Conservation (phyloP, 129 eudicot genomes). For the Centella asiatica region DNA sequence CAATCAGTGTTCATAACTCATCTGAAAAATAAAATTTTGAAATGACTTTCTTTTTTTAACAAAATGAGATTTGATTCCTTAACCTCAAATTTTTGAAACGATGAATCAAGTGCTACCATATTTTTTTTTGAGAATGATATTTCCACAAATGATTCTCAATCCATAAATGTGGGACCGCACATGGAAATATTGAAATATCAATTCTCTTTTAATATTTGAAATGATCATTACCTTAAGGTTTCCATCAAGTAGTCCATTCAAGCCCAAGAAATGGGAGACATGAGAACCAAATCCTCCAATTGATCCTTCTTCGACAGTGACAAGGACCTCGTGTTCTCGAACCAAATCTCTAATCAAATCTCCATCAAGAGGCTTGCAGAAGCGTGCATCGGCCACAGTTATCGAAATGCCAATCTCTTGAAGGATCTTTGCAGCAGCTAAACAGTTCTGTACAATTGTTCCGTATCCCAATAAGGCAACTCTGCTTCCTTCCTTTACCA, state of each 20-base stretch:
- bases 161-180: no score
- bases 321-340: constrained; percentile 47
- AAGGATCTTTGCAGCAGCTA: constrained; percentile 40
- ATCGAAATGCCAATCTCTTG: constrained; percentile 19
- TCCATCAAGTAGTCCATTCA: constrained; percentile 62
- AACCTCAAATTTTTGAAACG: no score
- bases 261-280: constrained; percentile 54
- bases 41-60: no score
- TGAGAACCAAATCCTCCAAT: constrained; percentile 66
- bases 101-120: no score
- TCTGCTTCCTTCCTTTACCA: constrained; percentile 50
- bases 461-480: constrained; percentile 60
- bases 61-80: no score
- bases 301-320: constrained; percentile 63
- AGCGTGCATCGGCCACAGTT: constrained; percentile 58
- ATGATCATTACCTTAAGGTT: constrained; percentile 41
- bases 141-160: no score
- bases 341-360: constrained; percentile 36
- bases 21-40: background rate
- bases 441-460: constrained; percentile 49
- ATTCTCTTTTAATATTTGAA: no score
- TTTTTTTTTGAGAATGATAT: no score
- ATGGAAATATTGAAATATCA: no score
- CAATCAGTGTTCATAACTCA: background rate
- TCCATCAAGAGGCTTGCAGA: constrained; percentile 67